These are phyloP conservation scores for Punctularia strigosozonata DNA, from an alignment of 768 basidiomycete species.

Conservation along the genomic window DNA sequence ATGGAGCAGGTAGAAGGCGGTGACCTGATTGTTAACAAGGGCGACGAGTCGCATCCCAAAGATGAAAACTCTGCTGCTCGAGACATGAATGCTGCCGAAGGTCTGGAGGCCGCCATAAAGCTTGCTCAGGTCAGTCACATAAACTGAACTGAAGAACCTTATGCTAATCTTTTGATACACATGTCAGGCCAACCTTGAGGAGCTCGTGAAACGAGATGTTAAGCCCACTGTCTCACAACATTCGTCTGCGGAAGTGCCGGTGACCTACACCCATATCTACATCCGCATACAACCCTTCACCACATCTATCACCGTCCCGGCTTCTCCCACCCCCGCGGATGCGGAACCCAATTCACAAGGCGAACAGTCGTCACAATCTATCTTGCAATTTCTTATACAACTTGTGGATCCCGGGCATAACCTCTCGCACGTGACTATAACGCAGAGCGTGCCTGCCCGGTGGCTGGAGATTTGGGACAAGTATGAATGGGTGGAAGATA, in stretches of 20 bases:
- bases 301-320: conserved; percentile 37
- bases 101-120: conserved; percentile 75
- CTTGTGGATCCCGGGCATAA: conserved; percentile 72
- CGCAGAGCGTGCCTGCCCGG: conserved; percentile 70
- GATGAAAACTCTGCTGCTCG: conserved; percentile 35
- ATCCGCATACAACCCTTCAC: conserved; percentile 87
- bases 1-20: conserved; percentile 94
- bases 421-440: conserved; percentile 63
- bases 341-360: conserved; percentile 14
- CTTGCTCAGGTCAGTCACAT: conserved; percentile 59
- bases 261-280: conserved; percentile 83
- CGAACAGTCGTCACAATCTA: conserved; percentile 18
- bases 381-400: conserved; percentile 54
- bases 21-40: conserved; percentile 79
- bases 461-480: conserved; percentile 91
- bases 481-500: conserved; percentile 94
- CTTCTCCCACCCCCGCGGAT: conserved; percentile 11
- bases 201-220: conserved; percentile 56
- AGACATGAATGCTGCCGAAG: conserved; percentile 75
- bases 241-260: conserved; percentile 38
- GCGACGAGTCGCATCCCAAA: conserved; percentile 65
- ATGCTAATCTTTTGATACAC: no score
- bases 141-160: no score
- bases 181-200: conserved; percentile 65
- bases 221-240: conserved; percentile 17